Conservation (phyloP, 2,329 filamentous ascomycete species). For the Pseudopithomyces maydicus region DNA sequence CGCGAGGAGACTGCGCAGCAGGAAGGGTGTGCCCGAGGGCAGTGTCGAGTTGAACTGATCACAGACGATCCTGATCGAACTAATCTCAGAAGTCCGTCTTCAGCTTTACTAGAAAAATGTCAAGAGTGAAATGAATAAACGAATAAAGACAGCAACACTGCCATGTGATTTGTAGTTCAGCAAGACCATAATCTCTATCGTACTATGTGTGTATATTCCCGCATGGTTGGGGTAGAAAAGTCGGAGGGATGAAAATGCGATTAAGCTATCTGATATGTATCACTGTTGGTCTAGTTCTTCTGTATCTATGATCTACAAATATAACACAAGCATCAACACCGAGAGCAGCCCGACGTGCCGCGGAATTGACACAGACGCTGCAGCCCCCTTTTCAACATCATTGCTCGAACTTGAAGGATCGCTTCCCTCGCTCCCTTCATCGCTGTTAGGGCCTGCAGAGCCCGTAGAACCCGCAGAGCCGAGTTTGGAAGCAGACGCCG, state of each 20-base stretch:
- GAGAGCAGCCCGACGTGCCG: neutral
- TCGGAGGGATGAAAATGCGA: slow-evolving; percentile 2
- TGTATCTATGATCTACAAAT: neutral
- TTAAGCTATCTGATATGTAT: too few relatives aligned
- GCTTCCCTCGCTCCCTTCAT: neutral
- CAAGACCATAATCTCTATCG: too few relatives aligned
- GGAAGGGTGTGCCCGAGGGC: slow-evolving; percentile 58
- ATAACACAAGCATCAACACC: neutral
- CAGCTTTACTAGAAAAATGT: neutral
- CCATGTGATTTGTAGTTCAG: neutral
- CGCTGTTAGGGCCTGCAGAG: neutral
- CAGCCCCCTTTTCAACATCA: neutral
- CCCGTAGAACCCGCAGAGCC: neutral
- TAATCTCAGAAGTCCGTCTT: too few relatives aligned
- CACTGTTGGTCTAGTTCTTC: too few relatives aligned
- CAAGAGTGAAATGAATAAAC: neutral
- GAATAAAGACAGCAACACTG: too few relatives aligned
- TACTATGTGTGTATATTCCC: too few relatives aligned
- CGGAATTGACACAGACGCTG: neutral
- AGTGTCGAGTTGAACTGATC: slow-evolving; percentile 53
- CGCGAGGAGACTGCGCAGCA: slow-evolving; percentile 66
- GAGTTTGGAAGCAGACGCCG: neutral
- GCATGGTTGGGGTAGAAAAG: slow-evolving; percentile 2
- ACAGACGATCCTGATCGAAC: too few relatives aligned
- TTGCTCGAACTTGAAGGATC: neutral